Evolutionary conservation across 2,329 filamentous ascomycete species (phyloP).

Genomic region (Sphaerulina vaccinii): DNA sequence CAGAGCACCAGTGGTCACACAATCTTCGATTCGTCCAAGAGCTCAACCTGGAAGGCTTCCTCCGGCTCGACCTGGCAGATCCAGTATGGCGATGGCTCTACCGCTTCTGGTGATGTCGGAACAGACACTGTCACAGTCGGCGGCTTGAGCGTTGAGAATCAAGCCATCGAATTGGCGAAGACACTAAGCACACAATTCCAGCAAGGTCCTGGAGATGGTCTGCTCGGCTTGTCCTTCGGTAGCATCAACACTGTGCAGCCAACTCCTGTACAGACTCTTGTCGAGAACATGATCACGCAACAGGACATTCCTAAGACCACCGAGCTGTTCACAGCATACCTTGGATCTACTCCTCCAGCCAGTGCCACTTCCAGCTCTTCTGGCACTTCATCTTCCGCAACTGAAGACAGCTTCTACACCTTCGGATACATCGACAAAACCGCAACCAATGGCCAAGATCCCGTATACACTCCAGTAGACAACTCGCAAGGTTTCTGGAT

Average conservation of each 20-base stretch:
- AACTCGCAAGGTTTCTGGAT: slow-evolving; percentile 67
- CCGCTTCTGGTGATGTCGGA: slow-evolving; percentile 63
- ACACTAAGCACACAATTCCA: slow-evolving; percentile 59
- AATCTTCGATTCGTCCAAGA: slow-evolving; percentile 61
- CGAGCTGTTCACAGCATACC: slow-evolving; percentile 63
- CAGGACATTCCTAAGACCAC: slow-evolving; percentile 52
- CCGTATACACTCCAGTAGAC: slow-evolving; percentile 60
- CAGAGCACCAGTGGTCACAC: slow-evolving; percentile 41
- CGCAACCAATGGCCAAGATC: slow-evolving; percentile 46
- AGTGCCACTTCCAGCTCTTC: slow-evolving; percentile 22
- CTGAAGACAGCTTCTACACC: slow-evolving; percentile 58
- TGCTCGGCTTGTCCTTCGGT: slow-evolving; percentile 63
- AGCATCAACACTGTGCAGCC: slow-evolving; percentile 40
- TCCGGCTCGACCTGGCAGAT: slow-evolving; percentile 61
- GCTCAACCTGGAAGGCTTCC: slow-evolving; percentile 58
- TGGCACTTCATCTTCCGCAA: neutral
- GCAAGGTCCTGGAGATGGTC: slow-evolving; percentile 58
- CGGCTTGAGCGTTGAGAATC: slow-evolving; percentile 59
- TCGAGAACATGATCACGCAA: slow-evolving; percentile 67
- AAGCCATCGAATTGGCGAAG: slow-evolving; percentile 65
- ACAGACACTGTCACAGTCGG: slow-evolving; percentile 64
- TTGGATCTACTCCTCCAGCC: slow-evolving; percentile 56
- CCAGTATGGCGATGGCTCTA: slow-evolving; percentile 65
- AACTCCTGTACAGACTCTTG: slow-evolving; percentile 46
- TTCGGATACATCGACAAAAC: slow-evolving; percentile 69